Percentiles rank a stretch among this genome's conserved stretches.
These are phyloP conservation scores for Entonaema liquescens DNA, from an alignment of 495 filamentous ascomycete genomes.

Conservation along the genomic window DNA sequence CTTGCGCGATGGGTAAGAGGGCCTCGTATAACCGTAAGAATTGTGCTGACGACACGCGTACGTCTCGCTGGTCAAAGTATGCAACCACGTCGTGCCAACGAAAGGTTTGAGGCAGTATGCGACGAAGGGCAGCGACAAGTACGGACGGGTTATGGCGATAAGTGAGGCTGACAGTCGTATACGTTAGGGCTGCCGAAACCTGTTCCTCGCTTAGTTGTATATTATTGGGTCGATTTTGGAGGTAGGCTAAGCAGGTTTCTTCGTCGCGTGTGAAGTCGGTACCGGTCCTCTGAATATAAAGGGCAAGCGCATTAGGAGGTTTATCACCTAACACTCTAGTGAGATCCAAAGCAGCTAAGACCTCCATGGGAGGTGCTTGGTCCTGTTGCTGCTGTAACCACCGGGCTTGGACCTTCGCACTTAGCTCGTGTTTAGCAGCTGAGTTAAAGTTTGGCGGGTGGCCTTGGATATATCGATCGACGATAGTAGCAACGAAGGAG, in stretches of 20 bases:
- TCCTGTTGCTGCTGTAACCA: slow-evolving; percentile 66
- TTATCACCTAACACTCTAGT: slow-evolving; percentile 70
- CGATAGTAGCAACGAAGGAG: slow-evolving; percentile 74
- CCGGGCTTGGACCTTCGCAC: slow-evolving; percentile 70
- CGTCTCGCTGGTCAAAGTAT: slow-evolving; percentile 80
- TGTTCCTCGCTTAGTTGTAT: slow-evolving; percentile 81
- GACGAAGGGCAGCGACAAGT: slow-evolving; percentile 68
- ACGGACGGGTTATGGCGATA: slow-evolving; percentile 76
- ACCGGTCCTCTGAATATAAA: slow-evolving; percentile 80
- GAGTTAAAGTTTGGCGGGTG: slow-evolving; percentile 84
- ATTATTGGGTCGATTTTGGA: slow-evolving; percentile 71
- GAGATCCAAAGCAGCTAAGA: slow-evolving; percentile 77
- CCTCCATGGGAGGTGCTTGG: slow-evolving; percentile 70
- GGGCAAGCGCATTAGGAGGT: slow-evolving; percentile 70
- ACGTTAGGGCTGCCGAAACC: slow-evolving; percentile 81
- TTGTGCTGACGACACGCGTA: slow-evolving; percentile 78
- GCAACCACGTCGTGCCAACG: slow-evolving; percentile 84
- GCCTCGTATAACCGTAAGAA: slow-evolving; percentile 82
- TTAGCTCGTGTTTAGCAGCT: slow-evolving; percentile 72
- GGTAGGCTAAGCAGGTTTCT: slow-evolving; percentile 58
- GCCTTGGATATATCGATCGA: slow-evolving; percentile 83
- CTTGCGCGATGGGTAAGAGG: slow-evolving; percentile 70
- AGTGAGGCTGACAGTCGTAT: slow-evolving; percentile 73
- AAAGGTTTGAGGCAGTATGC: slow-evolving; percentile 63
- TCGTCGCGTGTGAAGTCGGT: slow-evolving; percentile 63